Evolutionary conservation across 176 grass and related monocot genomes (phyloP), one percentile per base, ranked within the genome.

Genomic region (Tuctoria greenei): DNA sequence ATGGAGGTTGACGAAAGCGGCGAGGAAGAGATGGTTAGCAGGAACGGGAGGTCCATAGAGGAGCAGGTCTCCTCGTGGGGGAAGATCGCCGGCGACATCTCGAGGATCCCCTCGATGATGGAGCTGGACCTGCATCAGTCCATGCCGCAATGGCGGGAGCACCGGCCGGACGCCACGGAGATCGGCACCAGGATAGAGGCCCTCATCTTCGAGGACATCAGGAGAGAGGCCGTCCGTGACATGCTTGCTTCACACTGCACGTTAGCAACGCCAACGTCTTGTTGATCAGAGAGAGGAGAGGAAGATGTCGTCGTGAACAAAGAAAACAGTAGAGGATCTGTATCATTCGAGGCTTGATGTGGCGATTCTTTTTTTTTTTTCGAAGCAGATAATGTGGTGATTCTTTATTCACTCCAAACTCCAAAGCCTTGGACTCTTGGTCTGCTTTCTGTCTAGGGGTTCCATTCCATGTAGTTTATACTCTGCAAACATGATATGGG

Each of bases 131-230:
- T 99, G 45, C 77, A 85, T 0, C 72, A 58, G 62, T 86, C 87
- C 10, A 20, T 44, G 66, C 82, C 62, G 74, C 86, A 85, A 13
- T 95, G 89, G 96, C 70, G 70, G 11, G 81, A 77, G 82, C 50
- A 63, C 14, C 47, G 20, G 66, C 74, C 54, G 2, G 87, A 92
- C 66, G 81, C 64, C 9, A 23, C 49, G 67, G 80, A 84, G 80
- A 84, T 95, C 72, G 89, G 89, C 31, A 31, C 38, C 52, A 77
- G 83, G 85, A 92, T 99, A 23, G 96, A 99, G 85, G 77, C 69
- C 26, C 64, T 92, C 40, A 95, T 99, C 80, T 93, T 99, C 73
- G 96, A 95, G 43, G 96, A 99, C 36, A 99, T 99, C 18, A 71
- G 77, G 52, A 85, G 72, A 47, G 95, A 99, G 67, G 76, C 82